Conservation (phyloP, 2,329 filamentous ascomycete species). For the Lecanosticta acicola region DNA sequence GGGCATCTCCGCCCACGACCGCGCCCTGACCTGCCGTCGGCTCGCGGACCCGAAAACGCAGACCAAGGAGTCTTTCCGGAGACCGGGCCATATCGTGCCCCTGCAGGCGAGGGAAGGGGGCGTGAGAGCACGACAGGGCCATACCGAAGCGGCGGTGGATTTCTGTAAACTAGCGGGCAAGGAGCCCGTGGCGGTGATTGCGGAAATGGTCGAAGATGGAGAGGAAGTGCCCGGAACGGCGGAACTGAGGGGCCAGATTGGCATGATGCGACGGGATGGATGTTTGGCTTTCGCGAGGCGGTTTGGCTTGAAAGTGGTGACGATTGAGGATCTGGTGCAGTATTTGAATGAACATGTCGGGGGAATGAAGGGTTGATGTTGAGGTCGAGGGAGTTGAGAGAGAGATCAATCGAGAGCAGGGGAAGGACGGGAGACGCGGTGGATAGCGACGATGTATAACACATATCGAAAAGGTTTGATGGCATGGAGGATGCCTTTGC, state of each 20-base stretch:
- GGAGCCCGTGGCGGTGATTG: constrained; percentile 71
- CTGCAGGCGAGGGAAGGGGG: constrained; percentile 73
- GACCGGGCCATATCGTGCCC: constrained; percentile 87
- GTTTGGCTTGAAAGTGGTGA: constrained; percentile 90
- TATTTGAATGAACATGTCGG: constrained; percentile 56
- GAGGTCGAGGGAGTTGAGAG: too few relatives aligned
- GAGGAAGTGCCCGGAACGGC: constrained; percentile 63
- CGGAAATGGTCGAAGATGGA: constrained; percentile 86
- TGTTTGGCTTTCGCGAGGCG: constrained; percentile 81
- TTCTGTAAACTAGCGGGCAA: constrained; percentile 82
- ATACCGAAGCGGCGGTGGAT: constrained; percentile 91
- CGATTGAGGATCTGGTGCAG: constrained; percentile 81
- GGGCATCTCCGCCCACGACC: constrained; percentile 84
- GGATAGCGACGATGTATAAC: too few relatives aligned
- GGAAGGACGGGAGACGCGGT: too few relatives aligned
- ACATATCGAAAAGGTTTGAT: too few relatives aligned
- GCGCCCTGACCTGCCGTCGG: constrained; percentile 70
- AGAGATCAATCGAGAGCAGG: background rate
- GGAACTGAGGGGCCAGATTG: constrained; percentile 57
- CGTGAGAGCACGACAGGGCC: constrained; percentile 71
- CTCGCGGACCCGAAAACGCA: constrained; percentile 63
- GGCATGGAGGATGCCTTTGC: too few relatives aligned
- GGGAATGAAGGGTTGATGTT: constrained; percentile 10
- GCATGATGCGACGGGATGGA: constrained; percentile 86
- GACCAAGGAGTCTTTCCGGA: constrained; percentile 57